Evolutionary conservation across 148 eudicot species (phyloP), one percentile per base, ranked within the genome.

Genomic region (Camellia granthamiana): DNA sequence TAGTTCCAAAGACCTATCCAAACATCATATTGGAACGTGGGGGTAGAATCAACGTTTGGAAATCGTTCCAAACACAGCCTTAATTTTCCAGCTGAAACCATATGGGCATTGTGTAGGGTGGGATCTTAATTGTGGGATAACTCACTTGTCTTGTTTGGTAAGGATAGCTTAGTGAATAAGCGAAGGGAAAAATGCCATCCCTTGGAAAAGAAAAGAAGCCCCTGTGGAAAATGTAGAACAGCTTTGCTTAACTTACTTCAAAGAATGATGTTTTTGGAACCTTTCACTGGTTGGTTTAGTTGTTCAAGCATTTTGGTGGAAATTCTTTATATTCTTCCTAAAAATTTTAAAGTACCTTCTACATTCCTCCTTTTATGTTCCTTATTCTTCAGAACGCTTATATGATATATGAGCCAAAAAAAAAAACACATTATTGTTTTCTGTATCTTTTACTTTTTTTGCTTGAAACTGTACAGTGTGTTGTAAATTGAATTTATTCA

Each of bases 131-230:
- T 7, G 38, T 30, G 38, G 46, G 43, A 60, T n/a, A 30, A 64
- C 41, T 60, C n/a, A 63, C 76, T 73, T 52, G 18, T 54, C 55
- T 9, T 59, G n/a, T 73, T 18, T 73, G 62, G 19, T 15, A 15
- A 19, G 21, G 46, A 43, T 15, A 68, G 72, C 72, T 68, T 68
- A n/a, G 51, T 68, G 51, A 47, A 52, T 30, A 30, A 72, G 76
- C 44, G 0, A 38, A 43, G 11, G 75, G 54, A 49, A 49, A 12
- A 51, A 5, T 21, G 14, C 42, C 42, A 19, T 4, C 13, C 7
- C 76, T 30, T 72, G 7, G 43, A 2, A 30, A 56, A n/a, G 38
- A 30, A n/a, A 23, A 11, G 21, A 30, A 30, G 7, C 8, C 19
- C 10, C 6, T 2, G 11, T 23, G 38, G 30, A 52, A 23, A 6